Evolutionary conservation across 2,329 filamentous ascomycete genomes (phyloP), one percentile per base, ranked within the genome.

Genomic region (Tolypocladium nubicola): DNA sequence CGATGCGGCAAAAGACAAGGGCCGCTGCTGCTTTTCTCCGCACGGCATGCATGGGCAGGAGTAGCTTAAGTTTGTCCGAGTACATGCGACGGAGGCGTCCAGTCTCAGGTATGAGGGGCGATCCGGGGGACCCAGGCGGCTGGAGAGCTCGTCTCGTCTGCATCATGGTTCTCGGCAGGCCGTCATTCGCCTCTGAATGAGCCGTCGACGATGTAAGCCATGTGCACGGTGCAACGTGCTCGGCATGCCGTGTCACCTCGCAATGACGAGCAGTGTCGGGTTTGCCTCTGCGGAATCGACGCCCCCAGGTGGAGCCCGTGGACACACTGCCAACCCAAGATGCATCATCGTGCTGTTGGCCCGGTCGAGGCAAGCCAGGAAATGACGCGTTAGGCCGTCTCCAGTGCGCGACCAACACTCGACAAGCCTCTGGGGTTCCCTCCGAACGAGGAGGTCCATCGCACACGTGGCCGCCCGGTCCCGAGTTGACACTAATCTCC

Each of bases 401-500:
- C 37, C 16, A 16, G 19, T 30, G 26, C 19, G 47, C 35, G 30
- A 13, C 19, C 14, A 30, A n/a, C 45, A 14, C 21, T 2, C 21
- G 11, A 33, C 33, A 37, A 8, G n/a, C 52, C n/a, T 3, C 21
- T 41, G 45, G 43, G 45, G 30, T 14, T 37, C 45, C 38, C 47
- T 52, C 45, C 23, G 37, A 26, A 26, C 23, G 23, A 26, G 23
- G 4, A 41, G 39, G 49, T 30, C 54, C 50, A 45, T 52, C 45
- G 49, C 58, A 54, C 62, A 64, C 62, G 62, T 64, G 62, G 62
- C 59, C 47, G 60, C 55, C 60, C 58, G 62, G 57, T 50, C 49
- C 61, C 53, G 59, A 58, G 33, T 56, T n/a, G 41, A 45, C 60
- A 56, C 61, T 61, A 59, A 61, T 52, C 57, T 59, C 49, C 39